These are phyloP conservation scores for Aspergillus funiculosus DNA, from an alignment of 495 filamentous ascomycete genomes.

Conservation along the genomic window DNA sequence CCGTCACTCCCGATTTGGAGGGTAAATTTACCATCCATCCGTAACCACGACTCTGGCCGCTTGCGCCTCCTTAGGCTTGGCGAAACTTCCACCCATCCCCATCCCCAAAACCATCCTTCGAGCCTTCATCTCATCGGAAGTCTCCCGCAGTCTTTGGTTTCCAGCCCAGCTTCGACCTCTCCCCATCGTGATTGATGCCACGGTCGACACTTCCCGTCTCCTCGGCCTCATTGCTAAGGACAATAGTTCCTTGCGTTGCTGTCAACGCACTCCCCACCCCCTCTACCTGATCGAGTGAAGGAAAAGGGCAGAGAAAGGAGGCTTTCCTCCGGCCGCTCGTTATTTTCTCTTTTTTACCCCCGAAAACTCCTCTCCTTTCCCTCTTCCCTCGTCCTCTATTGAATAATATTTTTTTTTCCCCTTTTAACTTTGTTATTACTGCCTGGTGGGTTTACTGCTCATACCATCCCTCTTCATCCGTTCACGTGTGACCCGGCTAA, in stretches of 20 bases:
- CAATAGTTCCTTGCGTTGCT: slow-evolving; percentile 28
- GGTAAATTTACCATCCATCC: slow-evolving; percentile 14
- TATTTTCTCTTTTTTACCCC: slow-evolving; percentile 24
- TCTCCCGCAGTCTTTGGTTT: slow-evolving; percentile 18
- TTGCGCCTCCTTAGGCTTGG: slow-evolving; percentile 42
- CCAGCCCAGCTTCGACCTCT: slow-evolving; percentile 18
- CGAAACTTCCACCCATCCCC: slow-evolving; percentile 34
- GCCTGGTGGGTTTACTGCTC: neutral
- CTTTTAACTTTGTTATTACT: neutral
- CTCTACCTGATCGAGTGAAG: slow-evolving; percentile 28
- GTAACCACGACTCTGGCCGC: slow-evolving; percentile 19
- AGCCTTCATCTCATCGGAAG: slow-evolving; percentile 22
- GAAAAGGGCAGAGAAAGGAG: slow-evolving; percentile 40
- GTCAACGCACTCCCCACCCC: slow-evolving; percentile 25
- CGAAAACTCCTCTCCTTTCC: slow-evolving; percentile 10
- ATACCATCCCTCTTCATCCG: slow-evolving; percentile 1
- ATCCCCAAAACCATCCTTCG: slow-evolving; percentile 31
- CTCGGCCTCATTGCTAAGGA: slow-evolving; percentile 27
- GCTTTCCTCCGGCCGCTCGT: slow-evolving; percentile 49
- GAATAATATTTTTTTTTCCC: neutral
- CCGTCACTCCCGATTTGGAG: slow-evolving; percentile 10
- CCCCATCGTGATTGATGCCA: slow-evolving; percentile 26
- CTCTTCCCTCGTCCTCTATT: slow-evolving; percentile 3
- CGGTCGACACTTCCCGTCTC: slow-evolving; percentile 13
- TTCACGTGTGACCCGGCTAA: slow-evolving; percentile 14